Conservation (phyloP, 176 grass and related monocot species). For the Coix lacrymajobi region DNA sequence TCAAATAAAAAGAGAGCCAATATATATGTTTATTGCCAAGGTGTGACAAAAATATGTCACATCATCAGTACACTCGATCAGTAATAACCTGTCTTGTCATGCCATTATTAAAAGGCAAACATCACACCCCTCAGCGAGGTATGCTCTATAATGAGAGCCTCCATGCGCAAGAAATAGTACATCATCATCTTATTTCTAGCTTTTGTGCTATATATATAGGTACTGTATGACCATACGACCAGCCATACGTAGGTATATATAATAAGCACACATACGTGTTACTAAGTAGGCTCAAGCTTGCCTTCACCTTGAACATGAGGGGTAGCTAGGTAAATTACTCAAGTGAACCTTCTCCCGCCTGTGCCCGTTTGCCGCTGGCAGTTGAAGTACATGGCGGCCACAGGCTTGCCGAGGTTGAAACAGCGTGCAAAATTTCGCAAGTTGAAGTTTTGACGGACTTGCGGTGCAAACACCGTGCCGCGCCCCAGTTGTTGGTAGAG, state of each 20-base stretch:
- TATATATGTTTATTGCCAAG: conserved; percentile 20
- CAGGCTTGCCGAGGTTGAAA: conserved; percentile 56
- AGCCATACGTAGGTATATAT: not conserved
- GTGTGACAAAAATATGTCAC: conserved; percentile 26
- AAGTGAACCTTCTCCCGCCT: conserved; percentile 67
- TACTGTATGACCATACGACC: conserved; percentile 17
- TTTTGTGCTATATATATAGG: not conserved
- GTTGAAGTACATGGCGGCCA: conserved; percentile 58
- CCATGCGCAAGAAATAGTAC: not conserved
- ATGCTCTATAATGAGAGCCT: conserved; percentile 8
- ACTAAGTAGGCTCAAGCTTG: not conserved
- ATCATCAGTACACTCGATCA: not conserved
- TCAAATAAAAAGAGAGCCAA: not conserved
- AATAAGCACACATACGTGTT: conserved; percentile 5
- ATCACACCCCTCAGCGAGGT: conserved; percentile 17
- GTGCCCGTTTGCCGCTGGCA: conserved; percentile 73
- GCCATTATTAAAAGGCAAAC: not conserved
- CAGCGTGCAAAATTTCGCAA: conserved; percentile 43
- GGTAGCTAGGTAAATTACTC: not conserved
- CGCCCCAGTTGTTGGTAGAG: conserved; percentile 60
- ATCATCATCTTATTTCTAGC: conserved; percentile 36
- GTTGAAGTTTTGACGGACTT: conserved; percentile 66
- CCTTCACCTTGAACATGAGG: conserved; percentile 1
- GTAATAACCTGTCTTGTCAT: not conserved
- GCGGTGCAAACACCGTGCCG: conserved; percentile 57